Percentiles rank a stretch among this genome's conserved stretches.
Conservation (phyloP, 1,284 basidiomycete genomes). For the Microbotryum scabiosae region DNA sequence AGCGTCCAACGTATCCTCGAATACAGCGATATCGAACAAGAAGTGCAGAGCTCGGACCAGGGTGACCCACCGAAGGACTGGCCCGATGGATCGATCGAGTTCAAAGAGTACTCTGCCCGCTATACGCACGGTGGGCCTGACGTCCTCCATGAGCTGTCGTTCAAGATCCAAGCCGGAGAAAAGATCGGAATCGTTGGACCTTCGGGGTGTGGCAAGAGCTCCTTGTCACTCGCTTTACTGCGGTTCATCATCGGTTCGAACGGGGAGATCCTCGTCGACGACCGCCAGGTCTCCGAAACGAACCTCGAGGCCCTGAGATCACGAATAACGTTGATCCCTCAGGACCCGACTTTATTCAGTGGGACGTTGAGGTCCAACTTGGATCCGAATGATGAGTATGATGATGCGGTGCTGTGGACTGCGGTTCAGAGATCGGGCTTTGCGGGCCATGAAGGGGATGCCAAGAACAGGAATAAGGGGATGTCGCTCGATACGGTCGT, state of each 20-base stretch:
- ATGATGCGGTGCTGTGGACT: constrained; percentile 38
- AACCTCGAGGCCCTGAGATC: constrained; percentile 72
- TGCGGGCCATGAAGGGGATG: background rate
- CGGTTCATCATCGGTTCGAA: constrained; percentile 45
- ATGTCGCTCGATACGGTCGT: constrained; percentile 19
- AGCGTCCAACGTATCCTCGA: constrained; percentile 79
- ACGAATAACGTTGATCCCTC: constrained; percentile 64
- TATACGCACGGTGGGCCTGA: constrained; percentile 63
- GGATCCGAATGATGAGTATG: constrained; percentile 39
- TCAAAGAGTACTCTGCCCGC: constrained; percentile 57
- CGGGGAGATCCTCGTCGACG: constrained; percentile 55
- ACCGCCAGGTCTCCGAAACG: constrained; percentile 76
- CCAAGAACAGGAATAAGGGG: constrained; percentile 11
- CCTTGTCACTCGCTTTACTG: constrained; percentile 68
- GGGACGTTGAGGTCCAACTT: constrained; percentile 42
- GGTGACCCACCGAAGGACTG: constrained; percentile 64
- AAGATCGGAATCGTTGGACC: constrained; percentile 90
- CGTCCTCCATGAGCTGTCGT: constrained; percentile 59
- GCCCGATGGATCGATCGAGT: constrained; percentile 24
- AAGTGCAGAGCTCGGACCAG: constrained; percentile 43
- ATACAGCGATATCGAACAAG: constrained; percentile 60
- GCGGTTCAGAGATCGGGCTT: constrained; percentile 35
- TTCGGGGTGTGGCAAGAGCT: constrained; percentile 97
- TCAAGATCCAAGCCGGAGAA: constrained; percentile 57
- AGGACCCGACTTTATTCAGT: constrained; percentile 40